Conservation (phyloP, 805 yeast genomes). For the Candida tallmaniae region DNA sequence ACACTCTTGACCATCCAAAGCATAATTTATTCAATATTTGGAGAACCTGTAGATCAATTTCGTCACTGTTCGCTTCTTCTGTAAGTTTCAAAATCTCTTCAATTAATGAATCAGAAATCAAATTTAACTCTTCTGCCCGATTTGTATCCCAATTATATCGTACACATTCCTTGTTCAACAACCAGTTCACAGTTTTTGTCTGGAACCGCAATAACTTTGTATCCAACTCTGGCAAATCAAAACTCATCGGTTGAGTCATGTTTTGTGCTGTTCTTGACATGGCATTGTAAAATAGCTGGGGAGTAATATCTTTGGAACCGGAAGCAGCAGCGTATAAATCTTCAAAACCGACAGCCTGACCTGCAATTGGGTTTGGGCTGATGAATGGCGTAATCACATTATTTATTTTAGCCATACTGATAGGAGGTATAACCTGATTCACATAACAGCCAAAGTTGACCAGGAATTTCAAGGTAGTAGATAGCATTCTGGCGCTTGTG, state of each 20-base stretch:
- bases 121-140: constrained; percentile 16
- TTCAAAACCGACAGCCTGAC: neutral
- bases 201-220: constrained; percentile 48
- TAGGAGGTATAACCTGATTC: constrained; percentile 15
- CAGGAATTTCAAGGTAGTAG: constrained; percentile 11
- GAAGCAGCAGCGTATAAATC: no score
- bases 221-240: constrained; percentile 40
- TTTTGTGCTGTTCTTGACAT: constrained; percentile 43
- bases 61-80: neutral
- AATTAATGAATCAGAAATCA: constrained; percentile 8
- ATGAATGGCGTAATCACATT: constrained; percentile 1
- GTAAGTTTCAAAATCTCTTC: neutral
- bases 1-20: constrained; percentile 48
- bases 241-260: constrained; percentile 9
- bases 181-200: constrained; percentile 52
- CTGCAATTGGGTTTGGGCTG: constrained; percentile 7
- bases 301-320: constrained; percentile 12
- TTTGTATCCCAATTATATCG: constrained; percentile 23
- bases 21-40: constrained; percentile 36
- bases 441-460: constrained; percentile 16
- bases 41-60: constrained; percentile 18
- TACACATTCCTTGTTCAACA: constrained; percentile 48
- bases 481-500: constrained; percentile 8
- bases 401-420: constrained; percentile 13
- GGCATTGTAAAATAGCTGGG: constrained; percentile 44